phyloP scores from a whole-genome alignment of 202 grass and related monocot genomes.

The Carex arenaria region DNA sequence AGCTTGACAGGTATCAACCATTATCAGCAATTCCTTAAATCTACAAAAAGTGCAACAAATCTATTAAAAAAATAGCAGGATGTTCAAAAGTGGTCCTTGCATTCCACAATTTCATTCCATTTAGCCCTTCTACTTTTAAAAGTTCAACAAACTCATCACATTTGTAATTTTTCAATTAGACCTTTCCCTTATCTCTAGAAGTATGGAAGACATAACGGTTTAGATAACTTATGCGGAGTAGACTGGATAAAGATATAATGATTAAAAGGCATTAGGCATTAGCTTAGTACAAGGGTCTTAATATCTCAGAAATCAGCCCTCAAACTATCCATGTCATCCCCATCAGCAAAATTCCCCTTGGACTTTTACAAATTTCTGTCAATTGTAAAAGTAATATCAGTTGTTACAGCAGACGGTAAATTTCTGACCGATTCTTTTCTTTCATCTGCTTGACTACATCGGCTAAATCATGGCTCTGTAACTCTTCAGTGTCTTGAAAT shows the following conservation, averaged over 20 bases:
- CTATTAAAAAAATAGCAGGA: neutral
- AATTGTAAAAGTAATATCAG: neutral
- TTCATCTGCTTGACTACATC: constrained; percentile 99
- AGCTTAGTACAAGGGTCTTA: neutral
- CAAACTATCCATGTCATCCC: neutral
- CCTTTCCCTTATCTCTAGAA: neutral
- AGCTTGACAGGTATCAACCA: constrained; percentile 99
- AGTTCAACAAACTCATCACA: neutral
- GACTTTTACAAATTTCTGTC: neutral
- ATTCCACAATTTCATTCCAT: neutral
- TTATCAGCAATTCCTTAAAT: constrained; percentile 97
- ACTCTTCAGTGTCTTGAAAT: constrained; percentile 98
- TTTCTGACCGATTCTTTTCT: constrained; percentile 72
- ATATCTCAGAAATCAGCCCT: neutral
- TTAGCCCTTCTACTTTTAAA: constrained; percentile 4
- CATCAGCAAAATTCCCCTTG: neutral
- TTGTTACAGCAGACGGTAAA: neutral
- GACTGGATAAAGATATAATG: neutral
- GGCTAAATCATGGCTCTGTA: constrained; percentile 96
- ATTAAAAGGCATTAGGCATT: neutral
- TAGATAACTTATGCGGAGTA: neutral
- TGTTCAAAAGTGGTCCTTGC: neutral
- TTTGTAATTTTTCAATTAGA: neutral
- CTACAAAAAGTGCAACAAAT: constrained; percentile 33
- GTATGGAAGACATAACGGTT: neutral